These are phyloP conservation scores for Phytopythium boreale DNA, from an alignment of 352 stramenopile genomes.

Conservation along the genomic window DNA sequence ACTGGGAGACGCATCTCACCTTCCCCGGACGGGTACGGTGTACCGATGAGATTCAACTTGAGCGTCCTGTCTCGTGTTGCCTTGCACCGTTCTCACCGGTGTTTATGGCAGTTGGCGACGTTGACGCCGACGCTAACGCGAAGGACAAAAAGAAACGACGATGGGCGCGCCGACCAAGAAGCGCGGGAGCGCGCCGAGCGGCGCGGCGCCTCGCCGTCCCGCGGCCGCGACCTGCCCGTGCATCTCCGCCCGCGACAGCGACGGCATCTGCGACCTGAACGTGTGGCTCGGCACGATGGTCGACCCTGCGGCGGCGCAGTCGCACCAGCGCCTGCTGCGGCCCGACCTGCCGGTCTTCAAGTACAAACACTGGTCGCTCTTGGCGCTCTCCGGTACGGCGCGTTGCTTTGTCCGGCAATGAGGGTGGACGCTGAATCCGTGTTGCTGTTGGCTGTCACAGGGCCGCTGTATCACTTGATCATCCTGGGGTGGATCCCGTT, in stretches of 20 bases:
- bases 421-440: neutral
- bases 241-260: constrained; percentile 31
- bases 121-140: neutral
- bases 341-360: constrained; percentile 42
- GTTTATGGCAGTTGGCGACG: neutral
- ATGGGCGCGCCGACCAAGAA: constrained; percentile 44
- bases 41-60: neutral
- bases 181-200: constrained; percentile 18
- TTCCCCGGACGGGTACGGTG: no score
- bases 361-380: constrained; percentile 39
- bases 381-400: constrained; percentile 26
- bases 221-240: constrained; percentile 24
- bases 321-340: constrained; percentile 28
- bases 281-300: constrained; percentile 56
- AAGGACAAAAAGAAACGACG: neutral
- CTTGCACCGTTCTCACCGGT: neutral
- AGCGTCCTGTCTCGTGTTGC: neutral
- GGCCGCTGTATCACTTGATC: constrained; percentile 47
- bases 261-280: constrained; percentile 46
- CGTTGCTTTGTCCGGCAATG: neutral
- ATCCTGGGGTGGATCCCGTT: constrained; percentile 40
- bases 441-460: constrained; percentile 9
- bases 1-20: no score
- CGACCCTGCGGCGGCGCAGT: constrained; percentile 20
- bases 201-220: constrained; percentile 1